Percentiles rank a stretch among this genome's conserved stretches.
Evolutionary conservation across 192 early-diverging fungal species (phyloP).

Genomic region (Dissophora ornata): DNA sequence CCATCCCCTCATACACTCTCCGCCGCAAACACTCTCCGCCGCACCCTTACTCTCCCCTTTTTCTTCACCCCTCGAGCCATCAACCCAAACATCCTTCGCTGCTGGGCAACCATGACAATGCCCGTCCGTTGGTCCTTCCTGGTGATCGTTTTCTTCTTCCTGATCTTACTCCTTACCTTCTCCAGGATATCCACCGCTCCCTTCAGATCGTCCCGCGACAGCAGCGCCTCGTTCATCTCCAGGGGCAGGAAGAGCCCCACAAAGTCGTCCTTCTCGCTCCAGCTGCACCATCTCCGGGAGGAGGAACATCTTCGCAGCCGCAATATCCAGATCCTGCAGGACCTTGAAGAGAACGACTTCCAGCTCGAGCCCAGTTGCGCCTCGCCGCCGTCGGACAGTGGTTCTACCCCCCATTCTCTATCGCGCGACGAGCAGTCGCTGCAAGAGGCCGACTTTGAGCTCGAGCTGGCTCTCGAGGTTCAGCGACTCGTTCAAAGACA

Average conservation of each 20-base stretch:
- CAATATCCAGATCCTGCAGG: slow-evolving; percentile 29
- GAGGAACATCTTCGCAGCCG: slow-evolving; percentile 39
- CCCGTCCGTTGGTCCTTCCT: slow-evolving; percentile 41
- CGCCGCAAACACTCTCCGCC: background rate
- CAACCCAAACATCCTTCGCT: background rate
- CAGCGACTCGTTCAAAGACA: slow-evolving; percentile 21
- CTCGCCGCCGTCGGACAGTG: slow-evolving; percentile 7
- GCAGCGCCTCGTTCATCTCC: background rate
- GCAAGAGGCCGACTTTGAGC: slow-evolving; percentile 46
- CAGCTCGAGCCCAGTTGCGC: slow-evolving; percentile 34
- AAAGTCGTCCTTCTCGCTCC: background rate
- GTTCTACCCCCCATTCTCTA: background rate
- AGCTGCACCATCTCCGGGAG: slow-evolving; percentile 43
- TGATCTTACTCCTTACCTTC: slow-evolving; percentile 32
- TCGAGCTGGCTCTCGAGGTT: slow-evolving; percentile 42
- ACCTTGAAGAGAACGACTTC: slow-evolving; percentile 42
- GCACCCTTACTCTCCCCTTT: background rate
- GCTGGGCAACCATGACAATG: slow-evolving; percentile 14
- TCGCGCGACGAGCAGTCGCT: slow-evolving; percentile 24
- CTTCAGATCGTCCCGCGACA: background rate
- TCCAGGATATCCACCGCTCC: slow-evolving; percentile 15
- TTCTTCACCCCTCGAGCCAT: background rate
- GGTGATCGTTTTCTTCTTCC: slow-evolving; percentile 37
- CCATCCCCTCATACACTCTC: background rate
- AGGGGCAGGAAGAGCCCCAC: background rate